A percentile compares a stretch with the other conserved stretches of the same genome.
Conservation (phyloP, 352 stramenopile genomes). For the Globisporangium cylindrosporum region DNA sequence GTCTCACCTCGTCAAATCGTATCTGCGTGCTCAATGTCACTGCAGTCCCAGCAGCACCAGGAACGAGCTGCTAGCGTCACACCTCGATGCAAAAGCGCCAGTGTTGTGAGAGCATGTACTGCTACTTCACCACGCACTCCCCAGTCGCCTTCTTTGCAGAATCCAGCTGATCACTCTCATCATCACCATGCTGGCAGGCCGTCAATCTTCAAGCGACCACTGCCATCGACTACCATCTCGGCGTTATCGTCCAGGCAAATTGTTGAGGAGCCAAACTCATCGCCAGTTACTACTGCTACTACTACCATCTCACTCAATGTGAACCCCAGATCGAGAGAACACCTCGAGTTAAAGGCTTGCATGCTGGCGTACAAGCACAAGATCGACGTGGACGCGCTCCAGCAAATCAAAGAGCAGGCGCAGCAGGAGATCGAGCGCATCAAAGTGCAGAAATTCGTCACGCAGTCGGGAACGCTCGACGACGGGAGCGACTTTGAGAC, state of each 20-base stretch:
- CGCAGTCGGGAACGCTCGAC: slow-evolving; percentile 30
- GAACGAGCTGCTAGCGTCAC: neutral
- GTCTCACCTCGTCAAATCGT: slow-evolving; percentile 9
- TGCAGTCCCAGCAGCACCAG: neutral
- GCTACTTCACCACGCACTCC: neutral
- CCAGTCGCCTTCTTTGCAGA: neutral
- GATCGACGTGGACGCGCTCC: slow-evolving; percentile 55
- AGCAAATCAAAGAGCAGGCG: slow-evolving; percentile 36
- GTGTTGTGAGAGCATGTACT: neutral
- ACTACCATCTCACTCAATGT: slow-evolving; percentile 17
- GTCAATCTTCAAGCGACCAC: slow-evolving; percentile 8
- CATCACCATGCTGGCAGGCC: neutral
- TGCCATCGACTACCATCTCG: neutral
- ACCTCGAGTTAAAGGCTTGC: slow-evolving; percentile 68
- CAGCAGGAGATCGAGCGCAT: slow-evolving; percentile 33
- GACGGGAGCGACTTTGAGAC: slow-evolving; percentile 45
- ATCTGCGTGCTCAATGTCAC: neutral
- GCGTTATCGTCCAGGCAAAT: neutral
- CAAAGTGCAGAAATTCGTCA: slow-evolving; percentile 45
- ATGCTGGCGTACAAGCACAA: slow-evolving; percentile 63
- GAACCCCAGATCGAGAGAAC: slow-evolving; percentile 38
- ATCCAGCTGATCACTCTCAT: neutral
- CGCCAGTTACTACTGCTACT: neutral
- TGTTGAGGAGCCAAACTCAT: neutral
- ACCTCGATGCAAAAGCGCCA: slow-evolving; percentile 30